These are phyloP conservation scores for Lactarius vividus DNA, from an alignment of 768 basidiomycete genomes.

Conservation along the genomic window DNA sequence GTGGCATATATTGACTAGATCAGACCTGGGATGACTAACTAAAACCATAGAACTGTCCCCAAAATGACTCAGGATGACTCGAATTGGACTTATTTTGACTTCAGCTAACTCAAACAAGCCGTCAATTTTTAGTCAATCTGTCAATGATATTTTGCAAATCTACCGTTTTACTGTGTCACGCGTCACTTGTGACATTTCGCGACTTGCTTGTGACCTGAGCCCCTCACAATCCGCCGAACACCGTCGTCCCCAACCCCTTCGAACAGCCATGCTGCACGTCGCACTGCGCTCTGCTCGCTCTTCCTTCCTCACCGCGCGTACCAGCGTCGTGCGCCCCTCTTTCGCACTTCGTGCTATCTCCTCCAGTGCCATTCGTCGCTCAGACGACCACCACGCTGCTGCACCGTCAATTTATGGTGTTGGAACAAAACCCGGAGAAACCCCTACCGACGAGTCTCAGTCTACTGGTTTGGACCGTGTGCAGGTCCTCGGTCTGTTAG, in stretches of 20 bases:
- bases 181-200: neutral
- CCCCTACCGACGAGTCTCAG: conserved; percentile 85
- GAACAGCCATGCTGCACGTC: conserved; percentile 34
- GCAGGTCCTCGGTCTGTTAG: conserved; percentile 83
- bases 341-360: conserved; percentile 55
- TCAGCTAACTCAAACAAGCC: too few relatives aligned
- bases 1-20: too few relatives aligned
- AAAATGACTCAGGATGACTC: too few relatives aligned
- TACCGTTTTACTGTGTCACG: too few relatives aligned
- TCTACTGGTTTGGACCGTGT: conserved; percentile 96
- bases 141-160: too few relatives aligned
- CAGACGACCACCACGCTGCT: conserved; percentile 46
- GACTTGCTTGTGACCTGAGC: conserved; percentile 9
- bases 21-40: too few relatives aligned
- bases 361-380: conserved; percentile 51
- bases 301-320: conserved; percentile 19
- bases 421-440: conserved; percentile 68
- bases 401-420: conserved; percentile 67
- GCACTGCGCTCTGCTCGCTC: conserved; percentile 34
- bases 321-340: conserved; percentile 19
- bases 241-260: neutral
- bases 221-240: conserved; percentile 14
- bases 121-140: too few relatives aligned
- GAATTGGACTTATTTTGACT: too few relatives aligned
- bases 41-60: too few relatives aligned